Evolutionary conservation across 2,329 filamentous ascomycete genomes (phyloP).

Genomic region (Raffaelea deltoideospora): DNA sequence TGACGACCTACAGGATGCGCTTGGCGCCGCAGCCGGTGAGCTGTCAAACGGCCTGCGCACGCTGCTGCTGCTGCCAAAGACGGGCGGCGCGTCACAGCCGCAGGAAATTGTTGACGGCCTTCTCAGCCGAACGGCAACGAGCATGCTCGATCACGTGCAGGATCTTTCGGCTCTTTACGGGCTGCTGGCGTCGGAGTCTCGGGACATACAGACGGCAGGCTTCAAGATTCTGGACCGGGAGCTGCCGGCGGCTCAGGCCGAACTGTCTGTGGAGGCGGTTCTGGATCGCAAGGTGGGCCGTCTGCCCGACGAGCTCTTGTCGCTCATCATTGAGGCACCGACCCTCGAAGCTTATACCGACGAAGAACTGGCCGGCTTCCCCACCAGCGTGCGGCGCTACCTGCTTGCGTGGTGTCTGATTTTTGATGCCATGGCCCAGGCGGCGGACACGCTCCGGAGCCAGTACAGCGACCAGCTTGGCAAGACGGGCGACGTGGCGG

Average conservation of each 20-base stretch:
- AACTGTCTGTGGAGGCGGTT: constrained; percentile 64
- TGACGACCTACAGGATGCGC: constrained; percentile 68
- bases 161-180: constrained; percentile 58
- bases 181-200: constrained; percentile 60
- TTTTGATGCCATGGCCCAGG: constrained; percentile 68
- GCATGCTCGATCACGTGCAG: constrained; percentile 44
- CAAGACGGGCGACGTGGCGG: constrained; percentile 49
- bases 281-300: constrained; percentile 46
- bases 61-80: constrained; percentile 31
- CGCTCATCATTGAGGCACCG: constrained; percentile 66
- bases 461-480: constrained; percentile 73
- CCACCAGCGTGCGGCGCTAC: constrained; percentile 59
- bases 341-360: constrained; percentile 52
- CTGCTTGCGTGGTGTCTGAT: constrained; percentile 80
- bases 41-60: constrained; percentile 45
- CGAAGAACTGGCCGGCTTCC: constrained; percentile 52
- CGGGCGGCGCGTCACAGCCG: constrained; percentile 36
- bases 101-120: constrained; percentile 61
- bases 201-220: constrained; percentile 61
- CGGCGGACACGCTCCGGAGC: constrained; percentile 67
- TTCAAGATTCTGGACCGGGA: constrained; percentile 67
- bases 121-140: constrained; percentile 52
- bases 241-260: constrained; percentile 65
- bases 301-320: constrained; percentile 73
- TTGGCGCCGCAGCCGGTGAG: constrained; percentile 41